Evolutionary conservation across 2,329 filamentous ascomycete species (phyloP), one percentile per base, ranked within the genome.

Genomic region (Verticillium nonalfalfae): DNA sequence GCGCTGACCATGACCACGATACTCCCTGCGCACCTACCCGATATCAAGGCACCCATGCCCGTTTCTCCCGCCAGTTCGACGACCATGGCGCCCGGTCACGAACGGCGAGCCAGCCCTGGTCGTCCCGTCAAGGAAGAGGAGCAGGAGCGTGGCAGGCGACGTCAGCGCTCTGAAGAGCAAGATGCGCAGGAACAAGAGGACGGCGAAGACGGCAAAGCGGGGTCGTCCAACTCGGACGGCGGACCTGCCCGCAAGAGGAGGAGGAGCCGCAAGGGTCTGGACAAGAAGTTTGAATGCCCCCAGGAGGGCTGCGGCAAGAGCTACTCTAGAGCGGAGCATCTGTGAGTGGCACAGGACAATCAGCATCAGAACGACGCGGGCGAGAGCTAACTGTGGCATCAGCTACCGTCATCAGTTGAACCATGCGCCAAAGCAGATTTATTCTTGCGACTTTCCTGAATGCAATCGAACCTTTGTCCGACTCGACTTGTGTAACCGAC

Each of bases 351-450:
- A 62, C 39, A 54, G 54, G 35, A 14, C 62, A 69, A 76, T 26
- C 26, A 26, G 26, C 26, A 26, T 26, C 26, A 31, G 3, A 1
- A 21, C 40, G 15, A 4, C 9, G 18, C n/a, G 26, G 57, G 57
- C 50, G 45, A 50, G 33, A 56, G 13, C 26, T 56, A 34, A 56
- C 54, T 9, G 13, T 11, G 5, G 15, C 7, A n/a, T 6, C 26
- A 88, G 85, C 56, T 87, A 97, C 77, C 87, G 95, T 56, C 94
- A 98, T 76, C 93, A 98, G 77, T 78, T 98, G 67, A 99, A 99
- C 73, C 95, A 98, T 76, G 90, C 91, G 61, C 94, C 94, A 18
- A 97, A 97, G 76, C 91, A 96, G 72, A 96, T 97, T 60, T 98
- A 96, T 73, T 86, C 87, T 70, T 98, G 95, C 79, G 91, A 96